Conservation (phyloP, 257 asterid genomes). For the Asclepias syriaca region DNA sequence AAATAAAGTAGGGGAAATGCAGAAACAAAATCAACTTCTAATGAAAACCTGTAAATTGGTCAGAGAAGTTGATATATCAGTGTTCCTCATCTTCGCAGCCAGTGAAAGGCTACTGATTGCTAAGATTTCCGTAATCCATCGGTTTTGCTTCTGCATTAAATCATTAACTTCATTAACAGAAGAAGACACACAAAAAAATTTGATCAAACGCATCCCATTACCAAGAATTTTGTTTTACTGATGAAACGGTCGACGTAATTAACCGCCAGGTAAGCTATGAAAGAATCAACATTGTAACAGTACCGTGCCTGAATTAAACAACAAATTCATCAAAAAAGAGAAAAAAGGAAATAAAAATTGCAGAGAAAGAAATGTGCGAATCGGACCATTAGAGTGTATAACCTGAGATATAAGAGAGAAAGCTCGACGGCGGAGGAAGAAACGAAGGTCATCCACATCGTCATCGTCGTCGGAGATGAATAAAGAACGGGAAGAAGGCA, state of each 20-base stretch:
- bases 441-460: slow-evolving; percentile 25
- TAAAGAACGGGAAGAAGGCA: slow-evolving; percentile 27
- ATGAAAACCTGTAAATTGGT: slow-evolving; percentile 36
- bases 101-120: slow-evolving; percentile 51
- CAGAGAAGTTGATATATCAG: slow-evolving; percentile 27
- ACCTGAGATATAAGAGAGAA: slow-evolving; percentile 42
- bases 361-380: not conserved
- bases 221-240: slow-evolving; percentile 40
- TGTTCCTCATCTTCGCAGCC: slow-evolving; percentile 52
- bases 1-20: not conserved
- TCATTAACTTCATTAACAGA: not conserved
- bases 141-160: slow-evolving; percentile 35
- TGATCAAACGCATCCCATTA: slow-evolving; percentile 1
- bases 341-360: not conserved
- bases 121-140: slow-evolving; percentile 48
- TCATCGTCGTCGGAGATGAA: slow-evolving; percentile 20
- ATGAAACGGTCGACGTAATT: slow-evolving; percentile 62
- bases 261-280: slow-evolving; percentile 44
- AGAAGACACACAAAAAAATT: not conserved
- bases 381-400: not conserved
- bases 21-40: not conserved
- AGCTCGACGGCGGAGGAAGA: slow-evolving; percentile 41
- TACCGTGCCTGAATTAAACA: slow-evolving; percentile 31
- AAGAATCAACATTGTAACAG: slow-evolving; percentile 35
- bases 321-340: not conserved